Evolutionary conservation across 805 yeast genomes (phyloP).

Genomic region (Candida ulmi): DNA sequence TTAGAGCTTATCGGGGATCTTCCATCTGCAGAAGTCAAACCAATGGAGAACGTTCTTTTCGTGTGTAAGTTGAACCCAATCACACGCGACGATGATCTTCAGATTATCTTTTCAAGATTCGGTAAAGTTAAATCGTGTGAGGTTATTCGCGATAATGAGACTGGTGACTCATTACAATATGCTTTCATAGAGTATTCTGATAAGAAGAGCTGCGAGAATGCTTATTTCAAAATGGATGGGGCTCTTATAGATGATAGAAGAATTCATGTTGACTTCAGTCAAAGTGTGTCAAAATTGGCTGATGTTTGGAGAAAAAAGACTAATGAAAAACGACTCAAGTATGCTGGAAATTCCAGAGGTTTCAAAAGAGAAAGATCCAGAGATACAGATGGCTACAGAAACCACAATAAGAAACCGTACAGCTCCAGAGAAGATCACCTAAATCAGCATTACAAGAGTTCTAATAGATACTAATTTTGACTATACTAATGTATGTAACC

Average conservation of each 20-base stretch:
- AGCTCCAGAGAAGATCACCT: too few species aligned
- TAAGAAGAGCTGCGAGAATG: slow-evolving; percentile 49
- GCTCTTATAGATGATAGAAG: slow-evolving; percentile 60
- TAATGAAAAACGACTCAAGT: slow-evolving; percentile 6
- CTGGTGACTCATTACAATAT: slow-evolving; percentile 49
- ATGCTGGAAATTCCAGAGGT: background rate
- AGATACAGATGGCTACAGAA: too few species aligned
- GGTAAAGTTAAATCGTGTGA: slow-evolving; percentile 50
- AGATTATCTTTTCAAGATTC: slow-evolving; percentile 53
- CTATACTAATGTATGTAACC: too few species aligned
- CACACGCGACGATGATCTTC: slow-evolving; percentile 52
- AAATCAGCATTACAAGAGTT: too few species aligned
- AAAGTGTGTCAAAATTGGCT: slow-evolving; percentile 35
- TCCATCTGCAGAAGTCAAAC: slow-evolving; percentile 51
- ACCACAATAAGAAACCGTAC: too few species aligned
- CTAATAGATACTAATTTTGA: too few species aligned
- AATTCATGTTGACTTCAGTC: slow-evolving; percentile 65
- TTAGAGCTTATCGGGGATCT: slow-evolving; percentile 61
- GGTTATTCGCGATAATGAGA: slow-evolving; percentile 40
- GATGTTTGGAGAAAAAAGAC: slow-evolving; percentile 19
- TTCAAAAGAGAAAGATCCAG: background rate
- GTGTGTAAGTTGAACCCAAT: slow-evolving; percentile 60
- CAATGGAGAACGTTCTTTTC: slow-evolving; percentile 57
- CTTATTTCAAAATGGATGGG: slow-evolving; percentile 56
- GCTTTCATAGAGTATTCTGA: slow-evolving; percentile 57